A percentile compares a stretch with the other conserved stretches of the same genome.
These are phyloP conservation scores for Xerophyta viscosa DNA, from an alignment of 106 monocot species.

Conservation along the genomic window DNA sequence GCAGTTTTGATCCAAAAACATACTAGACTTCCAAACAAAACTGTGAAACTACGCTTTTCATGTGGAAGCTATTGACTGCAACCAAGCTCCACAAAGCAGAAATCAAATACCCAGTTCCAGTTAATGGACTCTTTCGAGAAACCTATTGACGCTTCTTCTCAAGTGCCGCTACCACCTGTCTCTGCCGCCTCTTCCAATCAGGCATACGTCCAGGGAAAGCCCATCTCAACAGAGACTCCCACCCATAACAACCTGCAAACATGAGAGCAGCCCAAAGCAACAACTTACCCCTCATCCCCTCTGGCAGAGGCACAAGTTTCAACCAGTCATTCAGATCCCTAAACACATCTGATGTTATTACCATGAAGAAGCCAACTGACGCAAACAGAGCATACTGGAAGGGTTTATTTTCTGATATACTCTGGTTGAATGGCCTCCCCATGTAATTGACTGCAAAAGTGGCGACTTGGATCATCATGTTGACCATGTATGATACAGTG, in stretches of 20 bases:
- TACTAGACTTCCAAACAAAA: too few species aligned
- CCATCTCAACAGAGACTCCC: conserved; percentile 85
- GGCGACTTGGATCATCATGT: conserved; percentile 99
- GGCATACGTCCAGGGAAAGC: conserved; percentile 80
- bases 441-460: conserved; percentile 99
- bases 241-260: conserved; percentile 79
- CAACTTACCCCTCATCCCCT: conserved; percentile 69
- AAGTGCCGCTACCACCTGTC: conserved; percentile 29
- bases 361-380: conserved; percentile 69
- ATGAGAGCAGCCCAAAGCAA: conserved; percentile 71
- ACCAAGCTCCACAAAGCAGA: too few species aligned
- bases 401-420: conserved; percentile 83
- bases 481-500: conserved; percentile 98
- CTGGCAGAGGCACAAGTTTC: conserved; percentile 86
- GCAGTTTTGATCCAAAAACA: too few species aligned
- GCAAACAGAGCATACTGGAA: conserved; percentile 68
- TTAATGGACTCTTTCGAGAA: not conserved
- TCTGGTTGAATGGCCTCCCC: conserved; percentile 94
- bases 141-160: conserved; percentile 57
- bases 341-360: conserved; percentile 84
- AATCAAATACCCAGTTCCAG: too few species aligned
- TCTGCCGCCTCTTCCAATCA: conserved; percentile 67
- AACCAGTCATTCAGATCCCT: conserved; percentile 79
- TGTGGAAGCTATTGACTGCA: too few species aligned
- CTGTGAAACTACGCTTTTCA: too few species aligned